Percentiles rank a stretch among this genome's conserved stretches.
These are phyloP conservation scores for Aegilops umbellulata DNA, from an alignment of 176 grass and related monocot genomes.

Conservation along the genomic window DNA sequence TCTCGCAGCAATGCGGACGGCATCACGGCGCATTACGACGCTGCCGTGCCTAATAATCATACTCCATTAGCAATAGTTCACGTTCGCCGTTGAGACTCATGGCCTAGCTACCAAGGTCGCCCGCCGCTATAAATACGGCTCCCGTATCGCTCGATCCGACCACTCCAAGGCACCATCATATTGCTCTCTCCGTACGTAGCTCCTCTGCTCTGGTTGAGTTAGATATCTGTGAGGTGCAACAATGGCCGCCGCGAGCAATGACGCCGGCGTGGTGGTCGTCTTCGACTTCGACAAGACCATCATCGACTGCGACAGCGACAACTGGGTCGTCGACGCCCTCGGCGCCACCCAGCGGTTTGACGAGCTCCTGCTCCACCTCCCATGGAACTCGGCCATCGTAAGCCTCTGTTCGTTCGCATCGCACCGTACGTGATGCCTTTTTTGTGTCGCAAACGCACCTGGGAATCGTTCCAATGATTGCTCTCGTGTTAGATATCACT, in stretches of 20 bases:
- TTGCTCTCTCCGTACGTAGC: background rate
- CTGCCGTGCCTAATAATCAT: slow-evolving; percentile 4
- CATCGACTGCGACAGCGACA: slow-evolving; percentile 91
- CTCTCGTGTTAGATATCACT: too few relatives aligned
- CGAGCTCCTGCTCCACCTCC: slow-evolving; percentile 51
- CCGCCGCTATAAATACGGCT: slow-evolving; percentile 20
- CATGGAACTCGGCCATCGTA: slow-evolving; percentile 79
- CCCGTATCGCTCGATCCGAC: background rate
- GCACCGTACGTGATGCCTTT: background rate
- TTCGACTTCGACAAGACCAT: slow-evolving; percentile 99
- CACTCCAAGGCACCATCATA: background rate
- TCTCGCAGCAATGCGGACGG: background rate
- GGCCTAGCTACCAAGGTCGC: background rate
- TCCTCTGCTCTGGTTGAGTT: background rate
- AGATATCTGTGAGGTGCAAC: background rate
- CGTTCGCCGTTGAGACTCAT: too few relatives aligned
- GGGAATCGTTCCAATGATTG: background rate
- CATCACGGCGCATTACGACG: slow-evolving; percentile 17
- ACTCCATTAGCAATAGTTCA: too few relatives aligned
- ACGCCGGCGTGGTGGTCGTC: slow-evolving; percentile 44
- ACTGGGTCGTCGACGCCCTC: slow-evolving; percentile 77
- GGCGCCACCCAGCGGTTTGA: slow-evolving; percentile 62
- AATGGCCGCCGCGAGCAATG: slow-evolving; percentile 45
- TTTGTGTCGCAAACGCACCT: background rate
- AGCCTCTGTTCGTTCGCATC: background rate